Base-by-base conservation (phyloP, 2,329 filamentous ascomycete species). In the Aspergillus brunneoviolaceus region DNA sequence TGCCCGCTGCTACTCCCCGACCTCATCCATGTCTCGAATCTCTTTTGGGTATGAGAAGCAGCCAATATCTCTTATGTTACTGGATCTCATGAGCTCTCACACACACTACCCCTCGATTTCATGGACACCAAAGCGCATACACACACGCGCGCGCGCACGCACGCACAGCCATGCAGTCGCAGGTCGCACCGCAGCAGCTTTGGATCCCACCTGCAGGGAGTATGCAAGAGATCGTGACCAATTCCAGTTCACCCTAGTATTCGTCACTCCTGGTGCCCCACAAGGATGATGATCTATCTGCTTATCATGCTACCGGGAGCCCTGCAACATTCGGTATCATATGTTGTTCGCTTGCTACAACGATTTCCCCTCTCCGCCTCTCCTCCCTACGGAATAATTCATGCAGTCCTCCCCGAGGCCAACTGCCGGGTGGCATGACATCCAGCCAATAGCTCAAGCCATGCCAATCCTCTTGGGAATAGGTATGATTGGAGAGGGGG, bases 171-270 rank as follows among this genome's bases (percentile, higher is more conserved):
- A 45, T 33, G 42, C 53, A 55, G 53, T 45, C 39, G 39, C 39
- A 45, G 53, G 53, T 33, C 29, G 53, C 48, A 48, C 25, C 29
- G 48, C 53, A 33, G 48, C 53, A 55, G 53, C 53, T 55, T 55
- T 19, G 19, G 48, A 49, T 55, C 27, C 53, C 53, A 55, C 42
- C 53, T 55, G 53, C 53, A 55, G 53, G 53, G 25, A 39, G n/a
- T 33, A 49, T 55, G 53, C 53, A 49, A 47, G n/a, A 55, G 53
- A 55, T 55, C 53, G 53, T 55, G 27, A 55, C 53, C 53, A 55
- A 49, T 49, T 33, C 53, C 45, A 55, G 35, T 49, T 33, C 53
- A 55, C 45, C 53, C 53, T 55, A 55, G 53, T 14, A 49, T 55
- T 55, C 53, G 53, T 55, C 53, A 55, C 53, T 55, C 45, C 45